Evolutionary conservation across 2,329 filamentous ascomycete genomes (phyloP).

Genomic region (Aspergillus latus): DNA sequence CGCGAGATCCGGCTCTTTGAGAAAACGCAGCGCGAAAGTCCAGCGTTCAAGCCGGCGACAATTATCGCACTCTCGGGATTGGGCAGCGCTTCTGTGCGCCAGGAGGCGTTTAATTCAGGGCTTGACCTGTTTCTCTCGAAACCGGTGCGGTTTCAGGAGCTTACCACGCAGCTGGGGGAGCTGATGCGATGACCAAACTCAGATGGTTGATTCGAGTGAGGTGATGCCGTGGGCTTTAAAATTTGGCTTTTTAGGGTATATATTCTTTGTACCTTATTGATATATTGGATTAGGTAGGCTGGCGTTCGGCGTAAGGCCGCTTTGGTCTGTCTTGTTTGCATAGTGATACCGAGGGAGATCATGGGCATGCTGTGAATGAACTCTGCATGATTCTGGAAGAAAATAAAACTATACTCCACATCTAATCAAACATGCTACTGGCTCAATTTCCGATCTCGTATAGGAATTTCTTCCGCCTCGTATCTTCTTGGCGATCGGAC

Average conservation of each 20-base stretch:
- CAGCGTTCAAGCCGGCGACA: conserved; percentile 12
- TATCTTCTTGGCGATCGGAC: background rate
- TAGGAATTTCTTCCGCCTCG: no score
- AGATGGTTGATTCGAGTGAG: no score
- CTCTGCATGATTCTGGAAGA: no score
- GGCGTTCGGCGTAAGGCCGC: no score
- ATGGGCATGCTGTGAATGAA: no score
- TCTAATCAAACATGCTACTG: no score
- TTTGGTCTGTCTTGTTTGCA: no score
- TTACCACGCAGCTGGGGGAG: conserved; percentile 9
- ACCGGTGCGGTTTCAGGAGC: conserved; percentile 24
- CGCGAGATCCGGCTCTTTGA: conserved; percentile 7
- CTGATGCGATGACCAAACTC: conserved; percentile 2
- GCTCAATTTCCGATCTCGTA: no score
- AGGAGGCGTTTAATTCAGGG: conserved; percentile 33
- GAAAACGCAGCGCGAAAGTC: background rate
- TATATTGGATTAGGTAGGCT: no score
- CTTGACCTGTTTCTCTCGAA: conserved; percentile 38
- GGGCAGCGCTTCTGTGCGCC: conserved; percentile 28
- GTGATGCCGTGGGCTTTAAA: background rate
- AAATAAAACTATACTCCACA: no score
- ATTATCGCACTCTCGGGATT: conserved; percentile 35
- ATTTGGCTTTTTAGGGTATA: background rate
- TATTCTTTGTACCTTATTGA: no score
- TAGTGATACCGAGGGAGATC: no score